A percentile compares a stretch with the other conserved stretches of the same genome.
Evolutionary conservation across 2,329 filamentous ascomycete species (phyloP).

Genomic region (Fusarium lateritium): DNA sequence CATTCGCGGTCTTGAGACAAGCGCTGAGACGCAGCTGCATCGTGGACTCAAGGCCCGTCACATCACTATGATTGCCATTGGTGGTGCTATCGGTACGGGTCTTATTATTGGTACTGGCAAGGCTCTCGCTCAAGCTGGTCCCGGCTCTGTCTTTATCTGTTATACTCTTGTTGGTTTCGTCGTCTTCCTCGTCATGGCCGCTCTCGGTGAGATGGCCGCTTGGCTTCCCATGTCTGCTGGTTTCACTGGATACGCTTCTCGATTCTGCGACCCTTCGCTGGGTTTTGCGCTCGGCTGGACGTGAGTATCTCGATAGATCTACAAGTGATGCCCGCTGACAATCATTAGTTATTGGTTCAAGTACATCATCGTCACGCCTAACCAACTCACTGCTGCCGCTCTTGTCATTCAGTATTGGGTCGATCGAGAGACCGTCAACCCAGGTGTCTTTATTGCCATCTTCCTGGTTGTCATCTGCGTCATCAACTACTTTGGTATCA

Average conservation of each 20-base stretch:
- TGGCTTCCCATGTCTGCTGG: conserved; percentile 84
- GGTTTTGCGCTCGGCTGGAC: conserved; percentile 84
- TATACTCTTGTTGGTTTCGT: conserved; percentile 79
- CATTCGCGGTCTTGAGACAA: conserved; percentile 66
- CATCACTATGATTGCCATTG: conserved; percentile 77
- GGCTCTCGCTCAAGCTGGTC: conserved; percentile 68
- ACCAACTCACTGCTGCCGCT: conserved; percentile 85
- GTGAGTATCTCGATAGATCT: conserved; percentile 59
- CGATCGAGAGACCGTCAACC: conserved; percentile 74
- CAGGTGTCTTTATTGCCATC: conserved; percentile 84
- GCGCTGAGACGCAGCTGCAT: conserved; percentile 63
- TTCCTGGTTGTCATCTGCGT: conserved; percentile 73
- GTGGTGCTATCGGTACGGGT: conserved; percentile 81
- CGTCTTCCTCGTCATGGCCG: conserved; percentile 86
- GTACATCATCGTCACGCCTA: conserved; percentile 90
- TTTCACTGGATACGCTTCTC: conserved; percentile 84
- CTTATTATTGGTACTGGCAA: conserved; percentile 79
- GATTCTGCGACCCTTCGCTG: conserved; percentile 85
- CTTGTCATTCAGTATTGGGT: conserved; percentile 87
- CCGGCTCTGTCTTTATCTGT: conserved; percentile 78
- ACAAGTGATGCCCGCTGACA: conserved; percentile 23
- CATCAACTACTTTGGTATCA: conserved; percentile 80
- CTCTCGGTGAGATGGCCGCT: conserved; percentile 86
- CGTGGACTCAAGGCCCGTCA: conserved; percentile 69
- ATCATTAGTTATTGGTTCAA: conserved; percentile 72